phyloP scores from a whole-genome alignment of 164 flowering plant genomes.

The Chimonanthus salicifolius region DNA sequence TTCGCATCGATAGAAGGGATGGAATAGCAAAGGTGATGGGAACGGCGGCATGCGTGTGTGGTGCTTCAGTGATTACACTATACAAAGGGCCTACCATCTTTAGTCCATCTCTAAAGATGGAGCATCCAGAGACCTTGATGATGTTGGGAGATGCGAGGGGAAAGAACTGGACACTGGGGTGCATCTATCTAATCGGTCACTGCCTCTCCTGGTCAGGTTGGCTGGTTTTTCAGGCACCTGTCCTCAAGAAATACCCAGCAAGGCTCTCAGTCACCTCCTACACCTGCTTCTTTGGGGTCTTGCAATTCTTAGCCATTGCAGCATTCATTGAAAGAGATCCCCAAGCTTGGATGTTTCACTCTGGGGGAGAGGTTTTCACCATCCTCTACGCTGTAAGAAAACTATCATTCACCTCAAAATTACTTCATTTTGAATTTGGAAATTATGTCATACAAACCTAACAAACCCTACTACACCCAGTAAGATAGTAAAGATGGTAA shows the following conservation, averaged over 20 bases:
- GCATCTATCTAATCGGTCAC: conserved; percentile 85
- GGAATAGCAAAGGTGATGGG: conserved; percentile 80
- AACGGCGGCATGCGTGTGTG: conserved; percentile 67
- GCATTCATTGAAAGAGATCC: conserved; percentile 52
- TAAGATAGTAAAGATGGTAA: no score
- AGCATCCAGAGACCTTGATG: background rate
- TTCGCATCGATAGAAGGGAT: conserved; percentile 68
- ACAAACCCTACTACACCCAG: no score
- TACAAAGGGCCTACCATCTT: conserved; percentile 82
- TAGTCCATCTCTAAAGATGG: conserved; percentile 5
- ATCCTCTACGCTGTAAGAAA: conserved; percentile 75
- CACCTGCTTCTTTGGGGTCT: conserved; percentile 88
- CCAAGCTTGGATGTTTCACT: conserved; percentile 75
- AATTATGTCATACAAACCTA: no score
- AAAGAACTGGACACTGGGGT: conserved; percentile 94
- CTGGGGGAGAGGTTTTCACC: conserved; percentile 78
- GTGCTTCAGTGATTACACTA: conserved; percentile 89
- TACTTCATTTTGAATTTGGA: no score
- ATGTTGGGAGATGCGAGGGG: conserved; percentile 67
- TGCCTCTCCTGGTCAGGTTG: conserved; percentile 96
- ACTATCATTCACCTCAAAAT: background rate
- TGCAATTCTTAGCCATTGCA: conserved; percentile 81
- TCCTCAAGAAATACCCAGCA: conserved; percentile 95
- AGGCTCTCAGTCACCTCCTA: conserved; percentile 88
- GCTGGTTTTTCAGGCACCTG: conserved; percentile 92